Base-by-base conservation (phyloP, 352 stramenopile species). In the Hyaloperonospora brassicae region DNA sequence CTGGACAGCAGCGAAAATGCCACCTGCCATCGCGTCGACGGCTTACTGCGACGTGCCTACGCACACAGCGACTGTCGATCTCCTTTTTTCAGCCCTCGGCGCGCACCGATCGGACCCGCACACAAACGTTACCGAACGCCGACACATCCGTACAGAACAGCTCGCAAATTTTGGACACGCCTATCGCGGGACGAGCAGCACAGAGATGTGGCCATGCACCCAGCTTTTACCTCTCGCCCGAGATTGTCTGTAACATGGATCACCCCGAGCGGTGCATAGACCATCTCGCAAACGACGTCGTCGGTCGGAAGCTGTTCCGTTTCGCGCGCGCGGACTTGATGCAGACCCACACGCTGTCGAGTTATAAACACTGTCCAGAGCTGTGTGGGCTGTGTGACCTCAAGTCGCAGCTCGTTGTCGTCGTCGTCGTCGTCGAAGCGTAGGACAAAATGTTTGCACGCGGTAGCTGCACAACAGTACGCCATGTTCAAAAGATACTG, bases 181-280 rank as follows among this genome's bases (percentile, higher is more conserved):
- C 6, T 97, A 97, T 61, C 66, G 95, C 39, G 73, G 95, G 43
- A 87, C 66, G 0, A 74, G 93, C 25, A 63, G 76, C 6, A 96
- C 88, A 13, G 97, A 82, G 81, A 97, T 87, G 6, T 60, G 96
- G 22, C 97, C 90, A 49, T 90, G 90, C 8, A 97, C 90, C 10
- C 92, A 34, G 27, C 89, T 11, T 97, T 52, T 97, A 97, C 59
- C 63, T 97, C 12, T 87, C 91, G 1, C 89, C 91, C 0, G 90
- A 97, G 57, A 96, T 98, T 58, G 95, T 97, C 45, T 64, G 93
- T 44, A 95, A 85, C 66, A 91, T 90, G 55, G 89, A 87, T 0
- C 87, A 97, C 62, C 85, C 53, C 86, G 88, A 44, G 80, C 80
- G 1, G 88, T 97, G 23, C 88, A 97, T 61, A 87, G 89, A 1